A percentile compares a stretch with the other conserved stretches of the same genome.
phyloP scores from a whole-genome alignment of 2,329 filamentous ascomycete species.

The Colletotrichum musae region DNA sequence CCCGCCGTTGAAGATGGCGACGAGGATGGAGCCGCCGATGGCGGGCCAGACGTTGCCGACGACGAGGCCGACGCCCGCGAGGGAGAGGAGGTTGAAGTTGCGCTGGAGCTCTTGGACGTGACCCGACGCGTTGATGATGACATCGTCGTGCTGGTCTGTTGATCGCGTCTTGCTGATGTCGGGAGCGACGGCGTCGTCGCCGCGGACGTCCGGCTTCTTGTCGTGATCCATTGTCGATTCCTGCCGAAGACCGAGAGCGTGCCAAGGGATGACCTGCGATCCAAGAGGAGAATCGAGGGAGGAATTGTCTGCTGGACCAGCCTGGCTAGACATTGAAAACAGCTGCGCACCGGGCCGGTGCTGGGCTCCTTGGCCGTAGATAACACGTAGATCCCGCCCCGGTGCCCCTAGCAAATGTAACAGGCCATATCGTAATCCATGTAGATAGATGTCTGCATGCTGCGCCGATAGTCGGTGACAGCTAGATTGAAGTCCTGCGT shows the following conservation, averaged over 20 bases:
- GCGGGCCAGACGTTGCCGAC: slow-evolving; percentile 61
- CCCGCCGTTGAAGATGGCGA: slow-evolving; percentile 73
- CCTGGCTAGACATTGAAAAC: slow-evolving; percentile 12
- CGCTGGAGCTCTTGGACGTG: slow-evolving; percentile 57
- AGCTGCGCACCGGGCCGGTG: slow-evolving; percentile 19
- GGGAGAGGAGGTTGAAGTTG: slow-evolving; percentile 57
- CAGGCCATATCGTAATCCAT: slow-evolving; percentile 4
- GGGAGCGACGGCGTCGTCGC: not conserved
- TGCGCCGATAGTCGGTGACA: slow-evolving; percentile 1
- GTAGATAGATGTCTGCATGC: not conserved
- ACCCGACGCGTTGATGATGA: slow-evolving; percentile 55
- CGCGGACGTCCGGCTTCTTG: slow-evolving; percentile 1
- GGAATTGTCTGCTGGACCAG: not conserved
- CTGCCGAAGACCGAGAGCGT: not conserved
- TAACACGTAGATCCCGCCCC: not conserved
- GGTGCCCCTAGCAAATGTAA: not conserved
- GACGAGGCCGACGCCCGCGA: slow-evolving; percentile 57
- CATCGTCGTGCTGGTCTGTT: slow-evolving; percentile 22
- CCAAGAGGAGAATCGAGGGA: not conserved
- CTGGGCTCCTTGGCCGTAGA: not conserved
- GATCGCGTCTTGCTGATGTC: slow-evolving; percentile 16
- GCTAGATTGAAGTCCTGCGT: not conserved
- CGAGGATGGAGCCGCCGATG: slow-evolving; percentile 60
- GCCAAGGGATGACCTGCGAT: not conserved
- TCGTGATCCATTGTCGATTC: slow-evolving; percentile 22